Evolutionary conservation across 2,329 filamentous ascomycete genomes (phyloP), one percentile per base, ranked within the genome.

Genomic region (Tolypocladium ophioglossoides): DNA sequence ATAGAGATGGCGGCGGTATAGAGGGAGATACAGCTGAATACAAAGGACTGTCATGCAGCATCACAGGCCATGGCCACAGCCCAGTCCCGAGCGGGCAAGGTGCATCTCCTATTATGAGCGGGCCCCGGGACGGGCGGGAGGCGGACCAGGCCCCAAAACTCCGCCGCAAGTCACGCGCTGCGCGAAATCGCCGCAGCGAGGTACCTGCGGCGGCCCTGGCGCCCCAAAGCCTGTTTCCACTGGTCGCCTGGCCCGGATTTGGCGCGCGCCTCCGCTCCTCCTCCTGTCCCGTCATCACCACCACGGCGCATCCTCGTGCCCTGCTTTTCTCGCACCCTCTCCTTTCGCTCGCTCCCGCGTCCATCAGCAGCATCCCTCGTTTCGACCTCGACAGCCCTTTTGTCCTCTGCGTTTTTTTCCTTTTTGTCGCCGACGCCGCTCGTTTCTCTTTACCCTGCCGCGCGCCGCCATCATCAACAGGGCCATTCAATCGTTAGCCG

Each of bases 241-340:
- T 46, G 24, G 41, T 47, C 41, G 41, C 24, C 9, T 20, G 44
- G 53, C 44, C 53, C 50, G 44, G 53, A 30, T 52, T 54, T 54
- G 53, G 50, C 18, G 50, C 53, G 53, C 53, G 41, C 38, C 44
- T 47, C 44, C 27, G 32, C 44, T 47, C 41, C 41, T 47, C 18
- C 14, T 10, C 24, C 41, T 30, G 27, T 32, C 44, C 20, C 44
- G 27, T 47, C 44, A 47, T 27, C 44, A 47, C 44, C 44, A 18
- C 16, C 24, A 16, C 24, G 8, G 44, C 41, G 41, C 22, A 12
- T 46, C 3, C 24, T 12, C 24, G 41, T 30, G 18, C 27, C 44
- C 18, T 32, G 4, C 12, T 32, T 32, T 32, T 10, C 27, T 47
- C 24, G n/a, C 24, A 11, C 24, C 32, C 8, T 30, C 24, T 30